phyloP scores from a whole-genome alignment of 2,329 filamentous ascomycete species.

The Orbilia ellipsospora region DNA sequence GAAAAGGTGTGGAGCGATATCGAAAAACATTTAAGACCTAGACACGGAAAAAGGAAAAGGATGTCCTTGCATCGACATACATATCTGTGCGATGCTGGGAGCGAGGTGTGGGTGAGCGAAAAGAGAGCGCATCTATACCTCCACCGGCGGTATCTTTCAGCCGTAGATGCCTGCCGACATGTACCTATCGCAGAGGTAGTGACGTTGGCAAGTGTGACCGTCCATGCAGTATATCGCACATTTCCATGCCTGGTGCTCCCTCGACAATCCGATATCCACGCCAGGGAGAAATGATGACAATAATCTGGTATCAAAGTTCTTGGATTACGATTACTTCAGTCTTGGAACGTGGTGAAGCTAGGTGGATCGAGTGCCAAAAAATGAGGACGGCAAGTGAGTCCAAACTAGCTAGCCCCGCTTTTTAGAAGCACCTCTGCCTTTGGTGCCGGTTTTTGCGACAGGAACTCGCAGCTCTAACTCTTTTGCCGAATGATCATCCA shows the following conservation, averaged over 20 bases:
- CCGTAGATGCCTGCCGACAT: constrained; percentile 35
- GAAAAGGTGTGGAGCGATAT: constrained; percentile 3
- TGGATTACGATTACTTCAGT: too few species aligned
- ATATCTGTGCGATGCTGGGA: not conserved
- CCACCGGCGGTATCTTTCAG: constrained; percentile 33
- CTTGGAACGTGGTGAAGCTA: too few species aligned
- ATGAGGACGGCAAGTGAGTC: too few species aligned
- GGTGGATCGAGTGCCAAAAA: too few species aligned
- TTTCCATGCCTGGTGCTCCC: constrained; percentile 6
- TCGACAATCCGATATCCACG: not conserved
- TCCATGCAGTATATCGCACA: constrained; percentile 37
- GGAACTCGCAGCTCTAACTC: constrained; percentile 18
- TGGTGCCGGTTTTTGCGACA: constrained; percentile 18
- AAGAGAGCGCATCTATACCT: constrained; percentile 36
- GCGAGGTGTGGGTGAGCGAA: not conserved
- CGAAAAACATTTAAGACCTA: not conserved
- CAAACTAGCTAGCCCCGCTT: constrained; percentile 28
- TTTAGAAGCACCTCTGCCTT: not conserved
- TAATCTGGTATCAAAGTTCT: too few species aligned
- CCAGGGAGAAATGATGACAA: not conserved
- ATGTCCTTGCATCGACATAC: constrained; percentile 11
- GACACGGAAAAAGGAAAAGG: constrained; percentile 3
- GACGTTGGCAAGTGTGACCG: constrained; percentile 46
- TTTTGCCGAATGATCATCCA: constrained; percentile 36
- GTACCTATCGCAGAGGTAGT: constrained; percentile 39